Evolutionary conservation across 2,329 filamentous ascomycete species (phyloP).

Genomic region (Claviceps fusiformis): DNA sequence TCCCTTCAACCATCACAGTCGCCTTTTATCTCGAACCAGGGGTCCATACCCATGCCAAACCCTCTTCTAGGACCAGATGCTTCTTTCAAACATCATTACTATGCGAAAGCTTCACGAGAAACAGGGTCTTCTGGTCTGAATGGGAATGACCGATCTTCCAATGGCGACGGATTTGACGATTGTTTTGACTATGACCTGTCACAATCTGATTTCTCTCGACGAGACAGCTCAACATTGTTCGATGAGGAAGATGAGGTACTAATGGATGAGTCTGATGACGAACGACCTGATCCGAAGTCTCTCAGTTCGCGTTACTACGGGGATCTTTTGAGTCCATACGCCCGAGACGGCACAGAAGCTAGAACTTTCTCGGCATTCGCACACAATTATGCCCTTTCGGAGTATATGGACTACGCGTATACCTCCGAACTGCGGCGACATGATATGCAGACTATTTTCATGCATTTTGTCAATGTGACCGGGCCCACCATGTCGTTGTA

Average conservation of each 20-base stretch:
- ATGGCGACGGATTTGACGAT: slow-evolving; percentile 5
- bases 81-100: slow-evolving; percentile 1
- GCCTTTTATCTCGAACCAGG: slow-evolving; percentile 1
- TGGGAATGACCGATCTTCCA: slow-evolving; percentile 5
- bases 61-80: slow-evolving; percentile 8
- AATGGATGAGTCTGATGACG: slow-evolving; percentile 45
- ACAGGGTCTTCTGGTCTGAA: neutral
- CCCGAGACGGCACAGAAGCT: slow-evolving; percentile 26
- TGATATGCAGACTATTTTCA: slow-evolving; percentile 70
- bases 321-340: slow-evolving; percentile 18
- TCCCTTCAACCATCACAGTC: neutral
- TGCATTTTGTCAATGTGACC: slow-evolving; percentile 83
- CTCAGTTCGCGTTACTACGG: slow-evolving; percentile 16
- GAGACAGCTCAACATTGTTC: neutral
- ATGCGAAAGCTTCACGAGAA: neutral
- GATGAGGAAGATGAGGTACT: slow-evolving; percentile 3
- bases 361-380: slow-evolving; percentile 36
- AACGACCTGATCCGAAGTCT: slow-evolving; percentile 24
- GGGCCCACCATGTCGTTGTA: slow-evolving; percentile 77
- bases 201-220: neutral
- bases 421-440: slow-evolving; percentile 67
- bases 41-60: slow-evolving; percentile 10
- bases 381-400: slow-evolving; percentile 40
- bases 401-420: slow-evolving; percentile 50
- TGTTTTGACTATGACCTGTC: neutral